Base-by-base conservation (phyloP, 306 rosid genomes). In the Comarum palustre region DNA sequence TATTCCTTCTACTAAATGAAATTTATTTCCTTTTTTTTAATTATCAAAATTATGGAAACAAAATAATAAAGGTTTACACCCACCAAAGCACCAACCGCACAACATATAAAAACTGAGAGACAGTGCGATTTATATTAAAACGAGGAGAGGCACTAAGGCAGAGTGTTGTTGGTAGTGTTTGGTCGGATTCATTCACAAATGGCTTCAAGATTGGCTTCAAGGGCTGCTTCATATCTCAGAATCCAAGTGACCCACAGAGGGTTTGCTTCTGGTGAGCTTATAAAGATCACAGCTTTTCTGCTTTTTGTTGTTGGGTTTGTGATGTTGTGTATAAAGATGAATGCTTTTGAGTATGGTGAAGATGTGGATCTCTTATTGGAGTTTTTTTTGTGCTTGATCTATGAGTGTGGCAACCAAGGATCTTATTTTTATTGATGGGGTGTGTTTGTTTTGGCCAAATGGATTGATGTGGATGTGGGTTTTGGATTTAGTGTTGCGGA, bases 201-300 rank as follows among this genome's bases (percentile, higher is more conserved):
- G 98, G 98, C 98, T 75, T 78, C 89, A 63, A 80, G 87, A 39
- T 81, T 85, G 75, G 96, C 96, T 66, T 85, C 98, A 66, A 84
- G 91, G 73, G 90, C 91, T 61, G 93, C 96, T 59, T 92, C 96
- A 0, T 80, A 71, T 77, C 93, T 92, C 45, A 86, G 86, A 87
- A 74, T 92, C 83, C 85, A 94, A 9, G 75, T 84, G 1, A 73
- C 68, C 74, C 77, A 80, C 36, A 81, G 98, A 81, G 83, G 75
- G 51, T 90, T 88, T 66, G 85, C 96, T 27, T 87, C 76, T 69
- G 92, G 98, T 90, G 68, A 22, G 48, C 38, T 11, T 1, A 4
- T 19, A 39, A 43, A 76, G 38, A 36, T 42, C 4, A 4, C 64
- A 57, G 20, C 27, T 62, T 62, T 46, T 42, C 27, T 27, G 0